Evolutionary conservation across 1,139 yeast genomes (phyloP).

Genomic region (Yamadazyma pseudoaaseri): DNA sequence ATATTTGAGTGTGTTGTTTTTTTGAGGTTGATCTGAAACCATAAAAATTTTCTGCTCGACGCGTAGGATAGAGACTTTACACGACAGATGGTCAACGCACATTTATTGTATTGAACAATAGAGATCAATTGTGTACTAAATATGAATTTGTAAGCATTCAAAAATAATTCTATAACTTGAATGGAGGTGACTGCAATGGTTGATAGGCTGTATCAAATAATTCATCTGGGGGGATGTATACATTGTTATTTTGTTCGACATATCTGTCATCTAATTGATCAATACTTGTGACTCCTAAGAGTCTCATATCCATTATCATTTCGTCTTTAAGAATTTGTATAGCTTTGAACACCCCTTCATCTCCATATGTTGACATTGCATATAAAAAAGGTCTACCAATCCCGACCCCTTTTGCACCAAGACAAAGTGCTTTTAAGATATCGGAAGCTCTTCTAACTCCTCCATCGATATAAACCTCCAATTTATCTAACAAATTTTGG

Average conservation of each 20-base stretch:
- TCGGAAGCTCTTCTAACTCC: slow-evolving; percentile 75
- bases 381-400: slow-evolving; percentile 71
- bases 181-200: slow-evolving; percentile 31
- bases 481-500: slow-evolving; percentile 41
- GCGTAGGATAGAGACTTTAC: slow-evolving; percentile 1
- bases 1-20: slow-evolving; percentile 4
- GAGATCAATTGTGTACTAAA: neutral
- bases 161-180: slow-evolving; percentile 6
- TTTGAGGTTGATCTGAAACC: slow-evolving; percentile 4
- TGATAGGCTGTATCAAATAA: slow-evolving; percentile 38
- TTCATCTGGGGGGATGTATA: slow-evolving; percentile 33
- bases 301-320: slow-evolving; percentile 82
- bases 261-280: slow-evolving; percentile 55
- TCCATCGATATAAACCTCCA: slow-evolving; percentile 58
- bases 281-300: slow-evolving; percentile 71
- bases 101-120: neutral
- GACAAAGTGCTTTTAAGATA: slow-evolving; percentile 60
- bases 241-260: slow-evolving; percentile 25
- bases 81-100: neutral
- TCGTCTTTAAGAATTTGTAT: slow-evolving; percentile 79
- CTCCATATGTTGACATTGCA: slow-evolving; percentile 73
- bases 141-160: neutral
- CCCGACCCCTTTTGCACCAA: slow-evolving; percentile 75
- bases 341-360: slow-evolving; percentile 75
- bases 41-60: slow-evolving; percentile 6